Evolutionary conservation across 2,329 filamentous ascomycete species (phyloP).

Genomic region (Ceratocystis papillata): DNA sequence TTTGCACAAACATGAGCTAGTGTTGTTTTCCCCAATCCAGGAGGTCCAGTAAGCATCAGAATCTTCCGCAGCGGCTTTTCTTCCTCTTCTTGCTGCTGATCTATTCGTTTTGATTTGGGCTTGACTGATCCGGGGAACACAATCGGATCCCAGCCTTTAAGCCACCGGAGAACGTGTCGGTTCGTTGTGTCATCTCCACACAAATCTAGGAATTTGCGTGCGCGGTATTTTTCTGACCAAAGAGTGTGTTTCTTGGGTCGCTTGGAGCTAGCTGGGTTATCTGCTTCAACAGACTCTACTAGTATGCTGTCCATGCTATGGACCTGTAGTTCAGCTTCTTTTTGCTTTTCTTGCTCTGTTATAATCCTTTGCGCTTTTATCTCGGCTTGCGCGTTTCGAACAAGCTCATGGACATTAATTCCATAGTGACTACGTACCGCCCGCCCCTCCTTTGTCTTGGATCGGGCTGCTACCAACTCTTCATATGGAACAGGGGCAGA

Average conservation of each 20-base stretch:
- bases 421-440: constrained; percentile 77
- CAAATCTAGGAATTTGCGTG: constrained; percentile 80
- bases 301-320: constrained; percentile 17
- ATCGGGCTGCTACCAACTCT: constrained; percentile 55
- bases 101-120: constrained; percentile 38
- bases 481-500: constrained; percentile 47
- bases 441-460: constrained; percentile 53
- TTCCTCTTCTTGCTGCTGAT: constrained; percentile 37
- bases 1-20: constrained; percentile 89
- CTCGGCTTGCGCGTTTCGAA: constrained; percentile 59
- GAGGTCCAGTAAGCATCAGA: constrained; percentile 78
- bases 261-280: constrained; percentile 27
- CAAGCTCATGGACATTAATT: constrained; percentile 75
- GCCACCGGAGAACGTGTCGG: constrained; percentile 77
- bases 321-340: neutral
- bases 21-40: constrained; percentile 90
- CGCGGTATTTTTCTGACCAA: constrained; percentile 97
- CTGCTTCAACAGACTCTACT: constrained; percentile 36
- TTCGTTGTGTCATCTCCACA: constrained; percentile 93
- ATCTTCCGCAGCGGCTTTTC: constrained; percentile 79
- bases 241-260: constrained; percentile 48
- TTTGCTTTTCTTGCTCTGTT: constrained; percentile 13
- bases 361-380: constrained; percentile 30
- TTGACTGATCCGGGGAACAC: constrained; percentile 73
- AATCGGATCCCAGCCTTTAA: constrained; percentile 86